Evolutionary conservation across 108 stramenopile genomes (phyloP).

Genomic region (Seminavis robusta): DNA sequence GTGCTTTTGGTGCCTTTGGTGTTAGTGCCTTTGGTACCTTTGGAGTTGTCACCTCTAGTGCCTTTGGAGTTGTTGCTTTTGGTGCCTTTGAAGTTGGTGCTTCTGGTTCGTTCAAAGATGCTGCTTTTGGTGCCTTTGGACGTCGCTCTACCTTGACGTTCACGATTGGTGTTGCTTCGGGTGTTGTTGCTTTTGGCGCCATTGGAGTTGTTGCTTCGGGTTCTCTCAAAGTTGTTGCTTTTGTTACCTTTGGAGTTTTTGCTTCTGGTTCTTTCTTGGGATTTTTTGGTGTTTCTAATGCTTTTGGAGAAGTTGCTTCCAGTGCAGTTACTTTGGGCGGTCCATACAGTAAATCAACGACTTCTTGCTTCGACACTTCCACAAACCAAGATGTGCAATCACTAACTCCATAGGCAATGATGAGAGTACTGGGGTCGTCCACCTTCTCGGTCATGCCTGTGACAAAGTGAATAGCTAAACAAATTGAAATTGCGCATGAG

Average conservation of each 20-base stretch:
- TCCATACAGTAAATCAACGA: constrained; percentile 2
- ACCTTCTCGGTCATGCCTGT: constrained; percentile 35
- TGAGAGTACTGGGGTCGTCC: constrained; percentile 3
- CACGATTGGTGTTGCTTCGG: background rate
- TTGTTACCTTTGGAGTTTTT: background rate
- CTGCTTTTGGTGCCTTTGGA: no score
- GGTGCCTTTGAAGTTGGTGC: no score
- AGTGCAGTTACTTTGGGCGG: no score
- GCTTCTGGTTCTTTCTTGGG: background rate
- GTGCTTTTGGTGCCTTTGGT: background rate
- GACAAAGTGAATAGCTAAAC: constrained; percentile 49
- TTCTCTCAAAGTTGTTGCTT: no score
- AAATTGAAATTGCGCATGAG: no score
- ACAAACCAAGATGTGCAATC: constrained; percentile 51
- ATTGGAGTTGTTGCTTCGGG: background rate
- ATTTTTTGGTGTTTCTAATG: no score
- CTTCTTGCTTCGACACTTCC: constrained; percentile 30
- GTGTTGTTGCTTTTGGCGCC: background rate
- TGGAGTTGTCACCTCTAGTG: no score
- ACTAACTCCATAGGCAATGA: constrained; percentile 58
- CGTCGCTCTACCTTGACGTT: background rate
- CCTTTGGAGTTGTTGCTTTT: no score
- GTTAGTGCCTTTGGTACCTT: no score
- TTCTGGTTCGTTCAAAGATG: no score
- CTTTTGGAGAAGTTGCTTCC: no score